These are phyloP conservation scores for Lachancea nothofagi DNA, from an alignment of 805 yeast genomes.

Conservation along the genomic window DNA sequence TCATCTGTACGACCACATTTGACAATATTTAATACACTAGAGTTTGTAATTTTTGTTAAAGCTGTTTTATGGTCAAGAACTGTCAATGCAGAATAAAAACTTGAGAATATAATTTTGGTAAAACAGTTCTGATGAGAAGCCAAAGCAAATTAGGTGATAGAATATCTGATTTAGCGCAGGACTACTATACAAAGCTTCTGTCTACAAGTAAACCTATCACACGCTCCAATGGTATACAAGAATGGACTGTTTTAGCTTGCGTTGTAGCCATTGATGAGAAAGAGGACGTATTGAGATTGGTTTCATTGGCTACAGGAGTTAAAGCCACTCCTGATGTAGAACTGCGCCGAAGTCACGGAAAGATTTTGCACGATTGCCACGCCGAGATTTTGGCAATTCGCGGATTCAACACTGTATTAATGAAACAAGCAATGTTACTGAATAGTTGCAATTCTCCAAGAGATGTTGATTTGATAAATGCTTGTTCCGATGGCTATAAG, in stretches of 20 bases:
- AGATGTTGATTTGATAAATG: conserved; percentile 12
- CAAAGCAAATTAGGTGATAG: conserved; percentile 21
- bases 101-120: too few relatives aligned
- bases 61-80: neutral
- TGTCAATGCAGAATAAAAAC: too few relatives aligned
- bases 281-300: conserved; percentile 27
- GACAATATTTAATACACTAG: neutral
- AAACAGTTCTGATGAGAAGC: too few relatives aligned
- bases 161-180: conserved; percentile 17
- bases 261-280: conserved; percentile 43
- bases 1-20: too few relatives aligned
- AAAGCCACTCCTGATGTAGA: conserved; percentile 60
- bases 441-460: neutral
- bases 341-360: conserved; percentile 45
- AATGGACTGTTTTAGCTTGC: conserved; percentile 84
- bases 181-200: conserved; percentile 30
- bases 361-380: conserved; percentile 77
- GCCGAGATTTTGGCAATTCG: conserved; percentile 79
- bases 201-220: conserved; percentile 51
- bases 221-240: conserved; percentile 59
- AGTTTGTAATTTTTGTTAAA: neutral
- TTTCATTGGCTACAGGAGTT: conserved; percentile 73
- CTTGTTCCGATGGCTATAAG: conserved; percentile 18
- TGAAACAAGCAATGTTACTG: conserved; percentile 40
- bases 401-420: conserved; percentile 55